These are phyloP conservation scores for Penicillium hesseltinei DNA, from an alignment of 2,329 filamentous ascomycete species.

Conservation along the genomic window DNA sequence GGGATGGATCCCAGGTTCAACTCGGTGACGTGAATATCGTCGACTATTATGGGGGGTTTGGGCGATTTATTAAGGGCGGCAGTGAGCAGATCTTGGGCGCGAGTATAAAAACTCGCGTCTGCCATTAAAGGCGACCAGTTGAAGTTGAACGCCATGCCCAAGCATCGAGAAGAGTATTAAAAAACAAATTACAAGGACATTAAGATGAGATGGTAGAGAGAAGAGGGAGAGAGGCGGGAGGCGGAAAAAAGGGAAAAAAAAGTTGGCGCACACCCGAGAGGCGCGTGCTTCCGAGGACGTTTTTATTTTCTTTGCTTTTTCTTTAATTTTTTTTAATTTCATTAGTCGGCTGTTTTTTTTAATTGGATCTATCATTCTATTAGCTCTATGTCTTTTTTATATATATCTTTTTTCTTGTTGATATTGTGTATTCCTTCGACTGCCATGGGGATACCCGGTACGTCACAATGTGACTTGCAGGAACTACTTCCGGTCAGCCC, in stretches of 20 bases:
- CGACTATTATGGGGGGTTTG: slow-evolving; percentile 97
- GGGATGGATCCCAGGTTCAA: slow-evolving; percentile 93
- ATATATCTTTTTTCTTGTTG: background rate
- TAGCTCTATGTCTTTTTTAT: background rate
- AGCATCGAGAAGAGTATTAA: slow-evolving; percentile 28
- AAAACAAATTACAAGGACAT: background rate
- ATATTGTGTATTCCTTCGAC: background rate
- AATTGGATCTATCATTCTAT: background rate
- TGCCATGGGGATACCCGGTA: background rate
- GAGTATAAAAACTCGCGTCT: slow-evolving; percentile 84
- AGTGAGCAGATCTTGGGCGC: slow-evolving; percentile 90
- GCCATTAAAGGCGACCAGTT: slow-evolving; percentile 99
- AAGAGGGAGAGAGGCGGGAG: slow-evolving; percentile 2
- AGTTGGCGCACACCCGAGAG: background rate
- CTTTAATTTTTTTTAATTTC: background rate
- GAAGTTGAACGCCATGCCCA: slow-evolving; percentile 97
- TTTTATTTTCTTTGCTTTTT: background rate
- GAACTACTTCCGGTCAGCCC: slow-evolving; percentile 15
- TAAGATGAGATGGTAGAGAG: slow-evolving; percentile 3
- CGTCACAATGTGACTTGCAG: slow-evolving; percentile 11
- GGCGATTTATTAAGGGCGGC: slow-evolving; percentile 95
- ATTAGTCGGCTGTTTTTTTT: too few species aligned
- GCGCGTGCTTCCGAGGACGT: background rate
- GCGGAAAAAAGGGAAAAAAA: slow-evolving; percentile 8
- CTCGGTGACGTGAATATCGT: slow-evolving; percentile 97